phyloP scores from a whole-genome alignment of 2,329 filamentous ascomycete species.

The Leptographium radiaticola region DNA sequence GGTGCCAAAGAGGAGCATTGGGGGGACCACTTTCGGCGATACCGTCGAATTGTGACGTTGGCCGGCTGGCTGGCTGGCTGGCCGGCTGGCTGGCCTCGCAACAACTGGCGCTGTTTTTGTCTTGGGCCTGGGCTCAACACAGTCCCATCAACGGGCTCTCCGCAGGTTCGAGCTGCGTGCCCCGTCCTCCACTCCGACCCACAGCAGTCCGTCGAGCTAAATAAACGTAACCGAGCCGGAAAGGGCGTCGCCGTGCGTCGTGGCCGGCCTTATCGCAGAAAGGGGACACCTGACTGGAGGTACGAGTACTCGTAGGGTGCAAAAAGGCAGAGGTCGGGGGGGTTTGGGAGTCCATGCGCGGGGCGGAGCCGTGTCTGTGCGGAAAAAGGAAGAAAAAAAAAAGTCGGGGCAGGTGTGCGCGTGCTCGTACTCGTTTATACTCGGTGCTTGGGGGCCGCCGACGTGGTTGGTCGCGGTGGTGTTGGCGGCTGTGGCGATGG shows the following conservation, averaged over 20 bases:
- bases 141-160: background rate
- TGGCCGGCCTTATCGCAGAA: background rate
- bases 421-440: too few species aligned
- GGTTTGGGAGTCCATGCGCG: background rate
- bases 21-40: too few species aligned
- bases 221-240: background rate
- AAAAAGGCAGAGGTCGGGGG: background rate
- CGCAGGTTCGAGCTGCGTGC: background rate
- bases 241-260: background rate
- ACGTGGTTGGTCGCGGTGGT: background rate
- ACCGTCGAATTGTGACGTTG: too few species aligned
- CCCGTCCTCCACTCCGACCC: background rate
- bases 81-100: background rate
- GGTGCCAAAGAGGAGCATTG: too few species aligned
- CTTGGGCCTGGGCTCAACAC: background rate
- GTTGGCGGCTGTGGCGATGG: background rate
- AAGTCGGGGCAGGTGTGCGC: too few species aligned
- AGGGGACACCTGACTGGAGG: background rate
- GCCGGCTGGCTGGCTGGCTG: background rate
- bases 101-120: too few species aligned
- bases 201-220: background rate
- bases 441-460: background rate
- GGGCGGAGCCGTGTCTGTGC: background rate
- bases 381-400: too few species aligned
- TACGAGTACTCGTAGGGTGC: too few species aligned